Conservation (phyloP, 2,329 filamentous ascomycete species). For the Colletotrichum orchidophilum region DNA sequence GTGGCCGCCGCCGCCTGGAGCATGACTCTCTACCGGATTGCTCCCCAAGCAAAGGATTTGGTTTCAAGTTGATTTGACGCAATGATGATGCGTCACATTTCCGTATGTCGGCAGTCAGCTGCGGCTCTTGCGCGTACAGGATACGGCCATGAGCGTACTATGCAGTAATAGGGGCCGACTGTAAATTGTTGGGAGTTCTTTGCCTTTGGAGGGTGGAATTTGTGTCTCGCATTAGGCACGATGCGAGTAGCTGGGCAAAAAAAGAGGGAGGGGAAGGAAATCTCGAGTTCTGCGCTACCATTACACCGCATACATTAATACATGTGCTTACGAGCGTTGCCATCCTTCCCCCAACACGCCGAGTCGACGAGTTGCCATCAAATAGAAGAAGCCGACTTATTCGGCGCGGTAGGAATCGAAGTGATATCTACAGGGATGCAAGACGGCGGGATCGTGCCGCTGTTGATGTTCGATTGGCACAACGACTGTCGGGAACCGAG, state of each 20-base stretch:
- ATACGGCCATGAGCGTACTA: slow-evolving; percentile 8
- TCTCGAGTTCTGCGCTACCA: slow-evolving; percentile 11
- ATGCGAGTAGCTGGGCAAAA: slow-evolving; percentile 13
- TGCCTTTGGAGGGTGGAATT: background rate
- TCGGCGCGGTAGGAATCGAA: background rate
- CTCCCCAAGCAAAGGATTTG: background rate
- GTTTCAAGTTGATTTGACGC: slow-evolving; percentile 16
- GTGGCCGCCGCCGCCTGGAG: background rate
- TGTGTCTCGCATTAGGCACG: slow-evolving; percentile 4
- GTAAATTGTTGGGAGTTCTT: background rate
- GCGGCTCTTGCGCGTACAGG: background rate
- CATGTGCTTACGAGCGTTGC: background rate
- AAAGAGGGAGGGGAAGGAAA: background rate
- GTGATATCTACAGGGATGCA: slow-evolving; percentile 31
- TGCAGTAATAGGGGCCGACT: slow-evolving; percentile 5
- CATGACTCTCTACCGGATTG: background rate
- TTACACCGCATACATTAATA: slow-evolving; percentile 29
- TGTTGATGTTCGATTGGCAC: slow-evolving; percentile 18
- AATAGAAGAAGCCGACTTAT: background rate
- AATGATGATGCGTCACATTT: background rate
- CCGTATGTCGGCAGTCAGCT: background rate
- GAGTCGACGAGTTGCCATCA: background rate
- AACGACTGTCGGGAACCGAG: slow-evolving; percentile 12
- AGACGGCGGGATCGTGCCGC: slow-evolving; percentile 21
- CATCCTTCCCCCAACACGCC: background rate